Conservation (phyloP, 73 alveolate species). For the Tetrahymena borealis region DNA sequence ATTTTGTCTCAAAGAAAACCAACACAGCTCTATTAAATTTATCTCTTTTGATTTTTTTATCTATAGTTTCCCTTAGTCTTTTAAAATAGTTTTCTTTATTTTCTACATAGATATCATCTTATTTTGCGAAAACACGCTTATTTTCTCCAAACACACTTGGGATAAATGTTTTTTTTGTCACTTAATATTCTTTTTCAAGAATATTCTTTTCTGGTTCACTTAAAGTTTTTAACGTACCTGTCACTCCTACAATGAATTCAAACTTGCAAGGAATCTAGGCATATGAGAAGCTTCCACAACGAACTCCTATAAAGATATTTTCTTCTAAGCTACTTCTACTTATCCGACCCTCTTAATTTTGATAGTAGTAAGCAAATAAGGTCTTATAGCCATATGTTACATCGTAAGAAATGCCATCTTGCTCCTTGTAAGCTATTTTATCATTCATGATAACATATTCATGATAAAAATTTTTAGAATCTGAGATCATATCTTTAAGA, state of each 20-base stretch:
- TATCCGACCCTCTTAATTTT: background rate
- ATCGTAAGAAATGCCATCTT: conserved; percentile 34
- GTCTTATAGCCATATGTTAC: conserved; percentile 46
- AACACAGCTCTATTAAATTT: background rate
- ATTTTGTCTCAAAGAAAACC: background rate
- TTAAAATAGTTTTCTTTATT: background rate
- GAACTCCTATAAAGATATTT: background rate
- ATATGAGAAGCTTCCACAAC: conserved; percentile 44
- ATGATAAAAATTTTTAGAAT: background rate
- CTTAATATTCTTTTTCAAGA: conserved; percentile 7
- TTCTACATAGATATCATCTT: background rate
- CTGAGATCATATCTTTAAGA: conserved; percentile 4
- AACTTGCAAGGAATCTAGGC: conserved; percentile 35
- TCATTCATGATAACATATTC: conserved; percentile 1
- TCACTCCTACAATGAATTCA: conserved; percentile 42
- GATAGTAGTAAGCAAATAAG: conserved; percentile 41
- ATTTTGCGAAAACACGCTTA: background rate
- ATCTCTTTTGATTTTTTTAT: background rate
- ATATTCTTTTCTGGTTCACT: conserved; percentile 9
- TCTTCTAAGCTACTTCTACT: background rate
- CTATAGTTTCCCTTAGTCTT: background rate
- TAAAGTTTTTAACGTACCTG: conserved; percentile 44
- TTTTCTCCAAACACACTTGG: conserved; percentile 52
- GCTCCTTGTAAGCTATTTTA: conserved; percentile 36
- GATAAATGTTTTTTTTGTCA: conserved; percentile 13